Conservation (phyloP, 306 rosid genomes). For the Vigna hirtella region DNA sequence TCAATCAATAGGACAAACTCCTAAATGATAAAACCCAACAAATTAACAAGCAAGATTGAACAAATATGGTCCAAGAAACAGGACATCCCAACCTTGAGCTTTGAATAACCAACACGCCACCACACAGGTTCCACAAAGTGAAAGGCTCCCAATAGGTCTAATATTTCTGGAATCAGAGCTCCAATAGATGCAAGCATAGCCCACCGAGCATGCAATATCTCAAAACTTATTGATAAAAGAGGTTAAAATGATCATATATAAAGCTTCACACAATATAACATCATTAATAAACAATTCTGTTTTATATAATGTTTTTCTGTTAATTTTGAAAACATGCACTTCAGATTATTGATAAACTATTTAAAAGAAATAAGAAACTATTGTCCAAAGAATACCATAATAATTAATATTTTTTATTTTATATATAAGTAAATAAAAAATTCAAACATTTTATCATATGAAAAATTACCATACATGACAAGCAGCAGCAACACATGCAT, state of each 20-base stretch:
- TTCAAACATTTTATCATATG: conserved; percentile 9
- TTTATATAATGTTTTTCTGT: background rate
- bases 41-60: conserved; percentile 12
- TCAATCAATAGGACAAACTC: conserved; percentile 39
- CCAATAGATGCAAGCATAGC: conserved; percentile 96
- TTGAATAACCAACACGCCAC: conserved; percentile 99
- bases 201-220: conserved; percentile 98
- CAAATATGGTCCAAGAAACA: conserved; percentile 17
- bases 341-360: conserved; percentile 13
- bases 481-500: conserved; percentile 31
- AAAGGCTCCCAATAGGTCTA: conserved; percentile 75
- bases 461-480: conserved; percentile 28
- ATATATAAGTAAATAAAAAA: conserved; percentile 4
- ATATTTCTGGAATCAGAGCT: conserved; percentile 82
- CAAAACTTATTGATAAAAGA: conserved; percentile 67
- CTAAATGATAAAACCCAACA: conserved; percentile 22
- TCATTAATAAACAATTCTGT: conserved; percentile 7
- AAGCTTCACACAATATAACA: conserved; percentile 17
- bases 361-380: conserved; percentile 28
- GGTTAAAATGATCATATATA: conserved; percentile 41
- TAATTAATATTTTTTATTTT: conserved; percentile 10
- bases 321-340: background rate
- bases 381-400: background rate
- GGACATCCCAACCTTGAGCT: conserved; percentile 70
- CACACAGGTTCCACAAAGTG: conserved; percentile 94